A percentile compares a stretch with the other conserved stretches of the same genome.
Evolutionary conservation across 2,329 filamentous ascomycete species (phyloP).

Genomic region (Diaporthe citriasiana): DNA sequence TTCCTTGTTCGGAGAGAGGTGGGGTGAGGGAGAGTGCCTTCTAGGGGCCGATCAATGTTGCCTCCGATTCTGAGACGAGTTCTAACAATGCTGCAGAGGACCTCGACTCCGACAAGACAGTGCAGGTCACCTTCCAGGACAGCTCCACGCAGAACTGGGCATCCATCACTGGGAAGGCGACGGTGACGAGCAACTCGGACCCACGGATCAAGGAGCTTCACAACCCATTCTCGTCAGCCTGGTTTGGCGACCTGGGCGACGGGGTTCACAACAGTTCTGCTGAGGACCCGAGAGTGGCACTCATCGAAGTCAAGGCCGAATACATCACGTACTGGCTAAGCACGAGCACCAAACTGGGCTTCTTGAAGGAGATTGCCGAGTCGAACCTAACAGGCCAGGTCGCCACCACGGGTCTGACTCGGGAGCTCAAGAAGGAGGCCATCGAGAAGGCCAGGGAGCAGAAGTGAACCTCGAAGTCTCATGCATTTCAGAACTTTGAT

Average conservation of each 20-base stretch:
- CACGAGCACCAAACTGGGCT: constrained; percentile 3
- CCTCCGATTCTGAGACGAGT: background rate
- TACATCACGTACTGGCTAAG: background rate
- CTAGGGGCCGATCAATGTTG: background rate
- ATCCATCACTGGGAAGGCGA: background rate
- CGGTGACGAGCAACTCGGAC: background rate
- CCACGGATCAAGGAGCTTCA: background rate
- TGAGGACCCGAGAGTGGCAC: background rate
- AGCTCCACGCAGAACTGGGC: background rate
- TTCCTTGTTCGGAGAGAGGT: too few relatives aligned
- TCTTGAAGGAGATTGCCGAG: background rate
- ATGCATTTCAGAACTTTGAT: background rate
- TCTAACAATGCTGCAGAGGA: background rate
- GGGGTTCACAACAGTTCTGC: background rate
- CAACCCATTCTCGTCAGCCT: background rate
- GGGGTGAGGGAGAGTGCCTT: too few relatives aligned
- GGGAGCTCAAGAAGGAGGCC: background rate
- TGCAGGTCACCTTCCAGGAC: background rate
- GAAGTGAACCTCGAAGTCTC: background rate
- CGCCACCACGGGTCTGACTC: background rate
- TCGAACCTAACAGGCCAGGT: background rate
- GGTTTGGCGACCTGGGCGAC: background rate
- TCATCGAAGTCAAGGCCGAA: background rate
- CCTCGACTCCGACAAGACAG: background rate
- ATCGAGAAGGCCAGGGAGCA: background rate